These are phyloP conservation scores for Inga oerstediana DNA, from an alignment of 306 rosid genomes.

Conservation along the genomic window DNA sequence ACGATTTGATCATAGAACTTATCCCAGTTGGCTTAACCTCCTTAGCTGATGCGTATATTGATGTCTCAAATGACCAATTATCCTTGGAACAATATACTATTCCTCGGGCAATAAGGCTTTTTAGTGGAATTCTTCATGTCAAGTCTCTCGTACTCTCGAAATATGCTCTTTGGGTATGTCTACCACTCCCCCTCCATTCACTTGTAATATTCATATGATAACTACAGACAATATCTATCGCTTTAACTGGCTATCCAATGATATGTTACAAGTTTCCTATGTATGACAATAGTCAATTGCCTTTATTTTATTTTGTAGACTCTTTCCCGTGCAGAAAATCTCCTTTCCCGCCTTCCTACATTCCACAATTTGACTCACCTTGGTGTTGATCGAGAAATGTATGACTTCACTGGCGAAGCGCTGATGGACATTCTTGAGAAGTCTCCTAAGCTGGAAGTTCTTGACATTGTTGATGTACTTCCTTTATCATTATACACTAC, in stretches of 20 bases:
- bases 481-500: neutral
- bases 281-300: neutral
- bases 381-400: neutral
- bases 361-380: neutral
- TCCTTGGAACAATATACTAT: neutral
- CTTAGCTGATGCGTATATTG: neutral
- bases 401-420: neutral
- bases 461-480: neutral
- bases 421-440: neutral
- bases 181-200: neutral
- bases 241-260: too few species aligned
- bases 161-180: neutral
- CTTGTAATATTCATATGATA: neutral
- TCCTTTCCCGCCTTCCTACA: neutral
- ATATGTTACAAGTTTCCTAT: neutral
- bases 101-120: neutral
- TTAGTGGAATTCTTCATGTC: neutral
- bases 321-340: neutral
- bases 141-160: neutral
- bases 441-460: neutral
- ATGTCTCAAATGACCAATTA: neutral
- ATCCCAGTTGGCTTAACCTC: neutral
- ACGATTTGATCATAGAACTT: neutral
- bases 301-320: neutral
- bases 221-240: neutral